These are phyloP conservation scores for Amylostereum chailletii DNA, from an alignment of 1,284 basidiomycete species.

Conservation along the genomic window DNA sequence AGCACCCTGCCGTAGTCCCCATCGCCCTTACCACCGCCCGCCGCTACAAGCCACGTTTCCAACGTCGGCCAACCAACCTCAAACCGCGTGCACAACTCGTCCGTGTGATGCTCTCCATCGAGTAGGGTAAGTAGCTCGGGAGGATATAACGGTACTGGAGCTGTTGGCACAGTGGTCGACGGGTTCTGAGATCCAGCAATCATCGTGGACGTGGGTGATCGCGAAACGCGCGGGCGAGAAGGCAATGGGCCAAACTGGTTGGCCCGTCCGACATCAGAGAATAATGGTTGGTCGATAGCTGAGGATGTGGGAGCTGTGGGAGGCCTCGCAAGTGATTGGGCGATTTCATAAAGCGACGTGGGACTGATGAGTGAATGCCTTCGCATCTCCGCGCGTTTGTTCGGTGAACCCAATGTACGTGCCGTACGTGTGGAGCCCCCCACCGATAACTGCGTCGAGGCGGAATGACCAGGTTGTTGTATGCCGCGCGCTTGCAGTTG, in stretches of 20 bases:
- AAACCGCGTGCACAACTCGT: constrained; percentile 81
- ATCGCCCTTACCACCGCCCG: constrained; percentile 48
- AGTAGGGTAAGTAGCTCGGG: constrained; percentile 55
- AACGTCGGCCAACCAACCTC: constrained; percentile 80
- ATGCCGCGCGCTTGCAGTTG: constrained; percentile 16
- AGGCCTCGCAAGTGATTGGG: constrained; percentile 6
- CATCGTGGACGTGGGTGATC: constrained; percentile 26
- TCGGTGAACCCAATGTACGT: constrained; percentile 2
- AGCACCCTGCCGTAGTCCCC: constrained; percentile 41
- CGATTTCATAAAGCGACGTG: constrained; percentile 10
- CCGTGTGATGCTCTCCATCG: constrained; percentile 86
- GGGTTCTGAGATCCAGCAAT: constrained; percentile 22
- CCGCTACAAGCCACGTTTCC: constrained; percentile 62
- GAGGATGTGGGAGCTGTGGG: too few relatives aligned
- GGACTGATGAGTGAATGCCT: constrained; percentile 8
- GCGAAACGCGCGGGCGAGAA: constrained; percentile 35
- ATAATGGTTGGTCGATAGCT: too few relatives aligned
- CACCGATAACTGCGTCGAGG: not conserved
- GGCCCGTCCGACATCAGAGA: too few relatives aligned
- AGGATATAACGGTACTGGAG: constrained; percentile 28
- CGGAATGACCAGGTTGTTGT: not conserved
- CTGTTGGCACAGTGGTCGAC: not conserved
- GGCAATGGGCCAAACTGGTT: not conserved
- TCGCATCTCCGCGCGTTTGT: constrained; percentile 1
- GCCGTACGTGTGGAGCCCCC: not conserved